Evolutionary conservation across 371 early-diverging fungal genomes (phyloP).

Genomic region (Mortierella sp.): DNA sequence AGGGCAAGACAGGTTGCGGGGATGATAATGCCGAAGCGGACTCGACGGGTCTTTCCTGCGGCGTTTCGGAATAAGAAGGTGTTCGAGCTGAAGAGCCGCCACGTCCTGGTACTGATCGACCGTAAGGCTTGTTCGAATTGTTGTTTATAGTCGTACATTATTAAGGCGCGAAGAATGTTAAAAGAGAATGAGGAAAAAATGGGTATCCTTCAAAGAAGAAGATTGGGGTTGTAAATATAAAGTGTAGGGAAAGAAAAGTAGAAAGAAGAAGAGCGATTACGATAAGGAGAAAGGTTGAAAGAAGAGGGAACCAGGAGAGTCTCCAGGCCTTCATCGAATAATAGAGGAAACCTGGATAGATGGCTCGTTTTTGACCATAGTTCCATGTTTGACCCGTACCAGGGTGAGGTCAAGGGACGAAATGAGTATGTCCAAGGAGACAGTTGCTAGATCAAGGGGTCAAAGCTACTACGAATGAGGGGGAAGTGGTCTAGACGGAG

Average conservation of each 20-base stretch:
- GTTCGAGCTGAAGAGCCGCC: slow-evolving; percentile 39
- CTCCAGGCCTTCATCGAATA: too few species aligned
- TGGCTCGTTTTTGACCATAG: background rate
- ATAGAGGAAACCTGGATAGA: too few species aligned
- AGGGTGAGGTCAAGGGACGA: slow-evolving; percentile 1
- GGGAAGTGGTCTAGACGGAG: background rate
- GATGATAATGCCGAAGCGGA: slow-evolving; percentile 44
- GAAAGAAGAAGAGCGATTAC: background rate
- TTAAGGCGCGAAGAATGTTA: slow-evolving; percentile 11
- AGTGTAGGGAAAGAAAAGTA: background rate
- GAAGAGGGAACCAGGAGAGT: background rate
- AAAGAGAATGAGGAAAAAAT: background rate
- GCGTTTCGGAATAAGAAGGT: slow-evolving; percentile 25
- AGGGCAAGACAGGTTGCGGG: slow-evolving; percentile 11
- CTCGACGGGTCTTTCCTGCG: slow-evolving; percentile 32
- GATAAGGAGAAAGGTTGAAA: background rate
- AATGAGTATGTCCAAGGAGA: background rate
- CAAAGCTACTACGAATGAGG: background rate
- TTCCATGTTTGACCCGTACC: background rate
- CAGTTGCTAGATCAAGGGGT: background rate
- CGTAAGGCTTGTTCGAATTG: slow-evolving; percentile 42
- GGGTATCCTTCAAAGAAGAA: background rate
- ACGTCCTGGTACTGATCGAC: slow-evolving; percentile 20
- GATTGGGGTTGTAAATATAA: background rate
- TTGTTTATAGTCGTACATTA: slow-evolving; percentile 28